These are phyloP conservation scores for Lachancea cidri DNA, from an alignment of 805 yeast species.

Conservation along the genomic window DNA sequence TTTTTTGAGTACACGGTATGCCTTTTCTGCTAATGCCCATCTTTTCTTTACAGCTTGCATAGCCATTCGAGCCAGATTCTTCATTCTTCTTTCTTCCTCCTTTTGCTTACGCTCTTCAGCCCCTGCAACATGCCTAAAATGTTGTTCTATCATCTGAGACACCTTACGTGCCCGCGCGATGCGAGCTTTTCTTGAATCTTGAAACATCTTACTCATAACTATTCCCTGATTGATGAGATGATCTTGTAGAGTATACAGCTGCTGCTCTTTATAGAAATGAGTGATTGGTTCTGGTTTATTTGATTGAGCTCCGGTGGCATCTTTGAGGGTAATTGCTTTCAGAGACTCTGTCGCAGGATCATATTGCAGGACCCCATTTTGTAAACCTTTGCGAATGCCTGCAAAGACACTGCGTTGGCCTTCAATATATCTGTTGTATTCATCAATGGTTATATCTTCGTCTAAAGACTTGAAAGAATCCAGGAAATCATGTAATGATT, in stretches of 20 bases:
- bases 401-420: slow-evolving; percentile 45
- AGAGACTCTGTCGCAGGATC: slow-evolving; percentile 37
- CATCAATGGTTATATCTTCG: slow-evolving; percentile 57
- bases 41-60: slow-evolving; percentile 81
- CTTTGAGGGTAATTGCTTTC: slow-evolving; percentile 42
- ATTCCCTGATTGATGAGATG: slow-evolving; percentile 73
- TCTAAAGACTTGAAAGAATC: slow-evolving; percentile 54
- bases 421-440: slow-evolving; percentile 51
- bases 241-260: slow-evolving; percentile 56
- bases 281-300: slow-evolving; percentile 46
- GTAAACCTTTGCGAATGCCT: slow-evolving; percentile 44
- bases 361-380: slow-evolving; percentile 39
- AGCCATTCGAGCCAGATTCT: slow-evolving; percentile 71
- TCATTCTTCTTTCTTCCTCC: slow-evolving; percentile 67
- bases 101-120: slow-evolving; percentile 78
- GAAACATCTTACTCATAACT: slow-evolving; percentile 62
- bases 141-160: slow-evolving; percentile 77
- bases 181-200: slow-evolving; percentile 58
- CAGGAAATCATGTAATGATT: slow-evolving; percentile 40
- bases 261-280: slow-evolving; percentile 32
- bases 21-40: slow-evolving; percentile 88
- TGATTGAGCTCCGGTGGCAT: slow-evolving; percentile 32
- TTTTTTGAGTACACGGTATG: slow-evolving; percentile 62
- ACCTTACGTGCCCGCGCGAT: slow-evolving; percentile 65
- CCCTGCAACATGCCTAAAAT: slow-evolving; percentile 80